phyloP scores from a whole-genome alignment of 73 alveolate species.

The Tetrahymena borealis region DNA sequence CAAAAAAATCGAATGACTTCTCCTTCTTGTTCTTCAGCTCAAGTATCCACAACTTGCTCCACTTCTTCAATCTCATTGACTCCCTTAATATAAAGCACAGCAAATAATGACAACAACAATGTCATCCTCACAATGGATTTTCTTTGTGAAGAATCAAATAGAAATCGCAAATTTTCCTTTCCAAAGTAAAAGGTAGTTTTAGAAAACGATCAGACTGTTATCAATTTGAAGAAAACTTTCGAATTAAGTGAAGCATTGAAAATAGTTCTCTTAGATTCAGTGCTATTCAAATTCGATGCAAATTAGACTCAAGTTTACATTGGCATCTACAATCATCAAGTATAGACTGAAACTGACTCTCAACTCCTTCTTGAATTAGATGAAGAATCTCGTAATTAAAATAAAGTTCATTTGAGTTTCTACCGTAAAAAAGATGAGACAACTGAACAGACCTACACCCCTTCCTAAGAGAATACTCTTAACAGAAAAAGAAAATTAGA shows the following conservation, averaged over 20 bases:
- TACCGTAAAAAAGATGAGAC: neutral
- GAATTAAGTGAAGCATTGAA: neutral
- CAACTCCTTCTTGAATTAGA: neutral
- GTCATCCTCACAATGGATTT: neutral
- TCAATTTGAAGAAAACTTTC: neutral
- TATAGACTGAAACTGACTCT: neutral
- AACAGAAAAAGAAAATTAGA: neutral
- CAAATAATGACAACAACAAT: neutral
- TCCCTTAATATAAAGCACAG: neutral
- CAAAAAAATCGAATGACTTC: neutral
- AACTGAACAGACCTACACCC: neutral
- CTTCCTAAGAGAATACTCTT: neutral
- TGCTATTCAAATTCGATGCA: neutral
- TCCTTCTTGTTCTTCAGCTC: neutral
- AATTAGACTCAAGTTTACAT: neutral
- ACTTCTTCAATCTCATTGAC: neutral
- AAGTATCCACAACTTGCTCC: neutral
- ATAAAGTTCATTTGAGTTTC: neutral
- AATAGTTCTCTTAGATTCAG: neutral
- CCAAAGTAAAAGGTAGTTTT: neutral
- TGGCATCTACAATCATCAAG: neutral
- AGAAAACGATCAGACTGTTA: neutral
- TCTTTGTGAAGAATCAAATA: neutral
- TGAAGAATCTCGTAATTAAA: neutral
- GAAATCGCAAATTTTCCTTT: neutral